phyloP scores from a whole-genome alignment of 2,329 filamentous ascomycete genomes.

The Scytalidium lignicola region DNA sequence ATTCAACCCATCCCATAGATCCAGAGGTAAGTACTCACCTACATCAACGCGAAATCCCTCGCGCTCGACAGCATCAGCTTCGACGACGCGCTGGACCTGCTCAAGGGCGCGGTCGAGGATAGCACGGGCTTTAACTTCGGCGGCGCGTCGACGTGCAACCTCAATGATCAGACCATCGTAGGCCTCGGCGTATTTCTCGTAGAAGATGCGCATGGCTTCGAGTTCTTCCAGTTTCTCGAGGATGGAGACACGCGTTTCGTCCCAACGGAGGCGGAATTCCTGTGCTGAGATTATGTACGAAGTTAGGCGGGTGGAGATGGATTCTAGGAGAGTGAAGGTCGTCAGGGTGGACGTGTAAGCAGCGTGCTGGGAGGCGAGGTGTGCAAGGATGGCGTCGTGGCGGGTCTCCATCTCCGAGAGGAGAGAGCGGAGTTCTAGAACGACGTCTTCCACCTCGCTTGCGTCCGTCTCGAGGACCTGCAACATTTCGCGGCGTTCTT shows the following conservation, averaged over 20 bases:
- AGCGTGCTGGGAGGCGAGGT: slow-evolving; percentile 52
- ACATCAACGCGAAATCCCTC: slow-evolving; percentile 77
- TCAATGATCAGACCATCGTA: slow-evolving; percentile 85
- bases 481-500: slow-evolving; percentile 79
- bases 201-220: slow-evolving; percentile 72
- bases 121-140: slow-evolving; percentile 67
- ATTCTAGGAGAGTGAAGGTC: slow-evolving; percentile 62
- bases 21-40: slow-evolving; percentile 79
- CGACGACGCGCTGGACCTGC: slow-evolving; percentile 69
- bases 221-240: slow-evolving; percentile 68
- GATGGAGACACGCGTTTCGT: slow-evolving; percentile 67
- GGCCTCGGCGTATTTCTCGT: slow-evolving; percentile 77
- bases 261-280: slow-evolving; percentile 65
- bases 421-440: slow-evolving; percentile 67
- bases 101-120: slow-evolving; percentile 75
- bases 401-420: slow-evolving; percentile 72
- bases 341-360: slow-evolving; percentile 54
- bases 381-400: slow-evolving; percentile 56
- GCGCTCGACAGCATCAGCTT: slow-evolving; percentile 66
- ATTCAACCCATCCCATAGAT: slow-evolving; percentile 78
- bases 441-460: slow-evolving; percentile 59
- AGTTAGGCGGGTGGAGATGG: slow-evolving; percentile 60
- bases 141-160: slow-evolving; percentile 66
- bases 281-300: slow-evolving; percentile 59
- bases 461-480: slow-evolving; percentile 71